Conservation (phyloP, 1,284 basidiomycete genomes). For the Boletus sp. region DNA sequence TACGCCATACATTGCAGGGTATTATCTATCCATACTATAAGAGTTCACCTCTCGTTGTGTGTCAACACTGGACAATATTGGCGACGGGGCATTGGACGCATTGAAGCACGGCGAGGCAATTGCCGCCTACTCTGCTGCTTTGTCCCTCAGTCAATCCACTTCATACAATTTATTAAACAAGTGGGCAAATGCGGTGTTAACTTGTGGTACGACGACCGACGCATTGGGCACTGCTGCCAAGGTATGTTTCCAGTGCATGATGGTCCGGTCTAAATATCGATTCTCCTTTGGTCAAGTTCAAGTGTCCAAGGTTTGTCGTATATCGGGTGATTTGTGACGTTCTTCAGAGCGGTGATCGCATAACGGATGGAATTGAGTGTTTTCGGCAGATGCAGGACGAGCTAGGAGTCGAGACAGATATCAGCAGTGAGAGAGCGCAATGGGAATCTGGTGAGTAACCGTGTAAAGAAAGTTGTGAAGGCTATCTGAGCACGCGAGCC, state of each 20-base stretch:
- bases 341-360: neutral
- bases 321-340: neutral
- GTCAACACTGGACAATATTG: neutral
- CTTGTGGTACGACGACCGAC: neutral
- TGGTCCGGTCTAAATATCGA: neutral
- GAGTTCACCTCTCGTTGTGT: neutral
- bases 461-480: too few relatives aligned
- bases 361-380: neutral
- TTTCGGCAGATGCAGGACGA: constrained; percentile 2
- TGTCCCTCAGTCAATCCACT: neutral
- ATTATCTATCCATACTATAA: neutral
- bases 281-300: neutral
- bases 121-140: neutral
- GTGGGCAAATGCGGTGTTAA: neutral
- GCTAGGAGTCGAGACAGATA: neutral
- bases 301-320: neutral
- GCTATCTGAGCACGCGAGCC: neutral
- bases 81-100: neutral
- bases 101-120: neutral
- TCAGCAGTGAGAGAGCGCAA: neutral
- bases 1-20: neutral
- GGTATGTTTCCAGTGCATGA: neutral
- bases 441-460: neutral
- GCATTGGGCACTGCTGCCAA: neutral
- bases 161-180: neutral